Evolutionary conservation across 768 basidiomycete species (phyloP), one percentile per base, ranked within the genome.

Genomic region (Rhizopogon roseolus): DNA sequence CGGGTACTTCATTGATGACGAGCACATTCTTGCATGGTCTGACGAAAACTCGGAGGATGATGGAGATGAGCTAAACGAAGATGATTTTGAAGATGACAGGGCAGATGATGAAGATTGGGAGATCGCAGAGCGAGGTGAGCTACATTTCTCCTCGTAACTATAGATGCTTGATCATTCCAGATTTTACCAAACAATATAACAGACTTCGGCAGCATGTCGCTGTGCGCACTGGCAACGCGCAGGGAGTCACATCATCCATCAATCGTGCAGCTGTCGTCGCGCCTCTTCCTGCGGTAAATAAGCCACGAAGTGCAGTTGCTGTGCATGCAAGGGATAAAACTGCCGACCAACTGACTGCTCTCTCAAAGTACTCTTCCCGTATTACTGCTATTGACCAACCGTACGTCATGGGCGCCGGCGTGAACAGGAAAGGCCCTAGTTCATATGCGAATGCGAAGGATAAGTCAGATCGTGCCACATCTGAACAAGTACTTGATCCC

Each of bases 101-200:
- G 87, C 85, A 27, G 90, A 92, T 57, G 90, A 93, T 63, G 91
- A 93, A 63, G 90, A 93, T 66, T 91, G 88, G 91, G 88, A 93
- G 67, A 78, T 89, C 52, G 81, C 88, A 50, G 90, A 93, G 71
- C 73, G 87, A 80, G 88, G 93, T 86, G 60, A 41, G 78, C 64
- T 53, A 11, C 6, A 13, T 36, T 36, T 43, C 27, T 28, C 43
- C 19, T 8, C 38, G 32, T 46, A 22, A 52, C 16, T 8, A 36
- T 36, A 22, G 37, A 54, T 38, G 22, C 29, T 27, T 54, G n/a
- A 44, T 49, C 11, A 27, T 48, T 27, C 48, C 67, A 97, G 97
- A 99, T 73, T 98, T 99, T 63, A 98, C 97, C 34, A 98, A 98
- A 71, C 94, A 98, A 63, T 99, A 90, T 72, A 98, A 98, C 72